Evolutionary conservation across 495 filamentous ascomycete genomes (phyloP), one percentile per base, ranked within the genome.

Genomic region (Penicillium tannophilum): DNA sequence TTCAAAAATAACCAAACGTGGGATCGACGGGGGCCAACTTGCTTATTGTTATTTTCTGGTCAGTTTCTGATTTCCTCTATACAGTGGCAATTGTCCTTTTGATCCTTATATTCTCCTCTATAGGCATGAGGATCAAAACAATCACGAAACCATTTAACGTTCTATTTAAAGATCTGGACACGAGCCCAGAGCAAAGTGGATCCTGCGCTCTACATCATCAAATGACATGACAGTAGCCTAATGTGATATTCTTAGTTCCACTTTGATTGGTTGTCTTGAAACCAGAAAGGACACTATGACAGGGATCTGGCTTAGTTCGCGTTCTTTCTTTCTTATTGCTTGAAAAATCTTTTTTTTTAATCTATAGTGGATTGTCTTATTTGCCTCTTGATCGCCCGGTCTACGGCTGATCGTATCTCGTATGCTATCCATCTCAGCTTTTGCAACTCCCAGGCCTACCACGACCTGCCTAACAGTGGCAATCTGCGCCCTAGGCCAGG

Each of bases 141-240:
- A 36, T 36, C 33, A 10, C 12, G 7, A 11, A 36, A 3, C 10
- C 16, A 41, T 46, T n/a, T 24, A 23, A 23, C 3, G 19, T 49
- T 49, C 46, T 49, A 49, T 49, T 49, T 49, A 49, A 49, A 49
- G 26, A 49, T 30, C 14, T 17, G 46, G 23, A 47, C 45, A 47
- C 45, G 45, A 47, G 46, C 26, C 23, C 24, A 30, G 46, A 30
- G 46, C 24, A 8, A n/a, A 16, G 46, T 49, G 46, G 46, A 10
- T 10, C 26, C 9, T 23, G 31, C 11, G 7, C 33, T 36, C 33
- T 12, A 36, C 10, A 36, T 46, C 19, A 24, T 46, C 43, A n/a
- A 30, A 49, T 30, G 46, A 31, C 24, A 49, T 49, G 12, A 49
- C 17, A 30, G 46, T 31, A 30, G 43, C 43, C 43, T 49, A 44